phyloP scores from a whole-genome alignment of 768 basidiomycete genomes.

The Pisolithus tinctorius region DNA sequence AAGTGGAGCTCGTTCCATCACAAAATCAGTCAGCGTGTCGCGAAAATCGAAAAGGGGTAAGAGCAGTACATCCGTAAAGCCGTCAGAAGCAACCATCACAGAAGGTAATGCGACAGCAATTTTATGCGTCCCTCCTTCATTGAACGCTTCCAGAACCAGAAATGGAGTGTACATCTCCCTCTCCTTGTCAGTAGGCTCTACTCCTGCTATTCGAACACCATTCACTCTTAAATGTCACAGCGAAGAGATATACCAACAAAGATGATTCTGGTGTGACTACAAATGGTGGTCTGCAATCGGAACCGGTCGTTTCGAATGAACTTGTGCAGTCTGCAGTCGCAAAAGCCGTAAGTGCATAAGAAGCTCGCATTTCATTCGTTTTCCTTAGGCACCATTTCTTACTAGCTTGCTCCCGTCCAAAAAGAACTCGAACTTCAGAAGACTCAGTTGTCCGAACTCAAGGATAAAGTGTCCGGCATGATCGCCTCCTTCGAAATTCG shows the following conservation, averaged over 20 bases:
- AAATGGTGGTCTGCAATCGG: slow-evolving; percentile 2
- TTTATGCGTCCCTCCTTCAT: background rate
- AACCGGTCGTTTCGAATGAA: slow-evolving; percentile 4
- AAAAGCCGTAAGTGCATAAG: slow-evolving; percentile 22
- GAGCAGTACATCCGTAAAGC: slow-evolving; percentile 42
- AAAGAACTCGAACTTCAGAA: slow-evolving; percentile 43
- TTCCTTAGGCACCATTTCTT: slow-evolving; percentile 4
- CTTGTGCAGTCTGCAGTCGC: slow-evolving; percentile 16
- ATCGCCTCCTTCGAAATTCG: slow-evolving; percentile 29
- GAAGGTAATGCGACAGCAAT: slow-evolving; percentile 34
- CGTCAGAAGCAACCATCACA: slow-evolving; percentile 48
- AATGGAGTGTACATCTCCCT: background rate
- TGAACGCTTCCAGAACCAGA: slow-evolving; percentile 23
- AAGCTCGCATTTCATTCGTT: background rate
- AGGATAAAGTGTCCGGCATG: slow-evolving; percentile 23
- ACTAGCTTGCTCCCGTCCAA: slow-evolving; percentile 45
- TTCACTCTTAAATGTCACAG: background rate
- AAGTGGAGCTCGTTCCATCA: slow-evolving; percentile 56
- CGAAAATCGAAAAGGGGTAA: slow-evolving; percentile 42
- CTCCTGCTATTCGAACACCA: background rate
- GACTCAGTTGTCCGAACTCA: slow-evolving; percentile 34
- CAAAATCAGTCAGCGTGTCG: slow-evolving; percentile 49
- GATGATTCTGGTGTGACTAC: background rate
- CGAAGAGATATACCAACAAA: too few relatives aligned
- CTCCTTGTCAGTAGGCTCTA: slow-evolving; percentile 9